Evolutionary conservation across 805 yeast genomes (phyloP).

Genomic region (Wickerhamiella qilinensis): DNA sequence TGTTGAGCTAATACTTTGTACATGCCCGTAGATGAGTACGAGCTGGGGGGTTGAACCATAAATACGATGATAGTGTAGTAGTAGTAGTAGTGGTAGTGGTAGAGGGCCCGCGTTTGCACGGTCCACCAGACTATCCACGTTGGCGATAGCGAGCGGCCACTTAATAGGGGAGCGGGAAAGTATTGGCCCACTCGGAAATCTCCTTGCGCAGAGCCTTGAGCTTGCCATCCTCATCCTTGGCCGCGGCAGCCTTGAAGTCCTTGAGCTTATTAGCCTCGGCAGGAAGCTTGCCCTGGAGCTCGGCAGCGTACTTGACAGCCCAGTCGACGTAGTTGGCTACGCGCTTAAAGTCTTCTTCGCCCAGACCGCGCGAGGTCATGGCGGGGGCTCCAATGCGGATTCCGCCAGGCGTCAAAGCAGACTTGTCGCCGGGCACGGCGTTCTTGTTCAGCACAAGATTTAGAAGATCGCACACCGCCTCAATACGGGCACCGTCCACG

Average conservation of each 20-base stretch:
- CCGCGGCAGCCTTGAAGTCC: constrained; percentile 80
- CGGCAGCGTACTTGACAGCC: constrained; percentile 61
- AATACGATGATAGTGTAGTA: too few species aligned
- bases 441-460: constrained; percentile 95
- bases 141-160: too few species aligned
- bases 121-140: too few species aligned
- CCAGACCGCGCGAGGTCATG: constrained; percentile 94
- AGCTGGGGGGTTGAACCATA: not conserved
- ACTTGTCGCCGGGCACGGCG: constrained; percentile 94
- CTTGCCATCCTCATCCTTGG: constrained; percentile 48
- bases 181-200: constrained; percentile 68
- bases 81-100: too few species aligned
- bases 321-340: constrained; percentile 68
- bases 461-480: constrained; percentile 82
- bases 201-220: constrained; percentile 55
- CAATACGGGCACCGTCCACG: constrained; percentile 94
- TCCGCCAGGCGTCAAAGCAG: constrained; percentile 94
- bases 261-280: constrained; percentile 85
- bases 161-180: constrained; percentile 28
- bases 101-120: too few species aligned
- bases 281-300: constrained; percentile 66
- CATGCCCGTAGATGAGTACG: not conserved
- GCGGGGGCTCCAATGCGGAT: constrained; percentile 97
- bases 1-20: too few species aligned
- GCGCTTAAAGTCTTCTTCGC: constrained; percentile 67